phyloP scores from a whole-genome alignment of 108 stramenopile species.

The Nannochloropsis salina region DNA sequence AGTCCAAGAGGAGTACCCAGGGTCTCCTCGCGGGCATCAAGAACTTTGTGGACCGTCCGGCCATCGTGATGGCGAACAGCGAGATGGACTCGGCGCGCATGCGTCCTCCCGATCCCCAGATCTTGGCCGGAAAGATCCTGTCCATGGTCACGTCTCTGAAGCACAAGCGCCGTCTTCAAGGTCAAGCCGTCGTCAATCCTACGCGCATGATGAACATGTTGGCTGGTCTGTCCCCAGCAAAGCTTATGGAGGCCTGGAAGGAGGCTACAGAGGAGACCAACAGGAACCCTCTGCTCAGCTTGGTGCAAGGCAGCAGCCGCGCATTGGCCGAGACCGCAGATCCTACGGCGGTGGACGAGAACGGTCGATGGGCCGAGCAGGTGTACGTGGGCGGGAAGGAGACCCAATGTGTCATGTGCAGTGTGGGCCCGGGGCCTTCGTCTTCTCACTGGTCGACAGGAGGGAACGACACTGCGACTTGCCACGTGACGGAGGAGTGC shows the following conservation, averaged over 20 bases:
- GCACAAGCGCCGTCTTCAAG: not conserved
- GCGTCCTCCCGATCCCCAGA: not conserved
- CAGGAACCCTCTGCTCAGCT: not conserved
- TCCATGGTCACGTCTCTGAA: not conserved
- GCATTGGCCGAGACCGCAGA: not conserved
- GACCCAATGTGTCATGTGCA: not conserved
- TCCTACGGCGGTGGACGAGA: not conserved
- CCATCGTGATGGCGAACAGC: not conserved
- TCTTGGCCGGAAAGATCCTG: not conserved
- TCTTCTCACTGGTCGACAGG: not conserved
- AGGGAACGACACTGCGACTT: not conserved
- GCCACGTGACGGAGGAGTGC: not conserved
- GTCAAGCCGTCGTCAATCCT: not conserved
- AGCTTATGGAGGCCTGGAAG: not conserved
- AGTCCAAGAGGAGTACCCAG: not conserved
- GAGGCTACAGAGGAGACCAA: not conserved
- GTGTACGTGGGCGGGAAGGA: not conserved
- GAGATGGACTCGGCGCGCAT: not conserved
- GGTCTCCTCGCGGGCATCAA: not conserved
- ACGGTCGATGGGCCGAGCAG: slow-evolving; percentile 5
- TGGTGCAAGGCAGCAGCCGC: not conserved
- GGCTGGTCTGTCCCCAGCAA: not conserved
- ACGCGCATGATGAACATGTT: not conserved
- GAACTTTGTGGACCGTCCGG: not conserved
- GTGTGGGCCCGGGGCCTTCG: not conserved